phyloP scores from a whole-genome alignment of 1,284 basidiomycete species.

The Sanguinoderma infundibulare region DNA sequence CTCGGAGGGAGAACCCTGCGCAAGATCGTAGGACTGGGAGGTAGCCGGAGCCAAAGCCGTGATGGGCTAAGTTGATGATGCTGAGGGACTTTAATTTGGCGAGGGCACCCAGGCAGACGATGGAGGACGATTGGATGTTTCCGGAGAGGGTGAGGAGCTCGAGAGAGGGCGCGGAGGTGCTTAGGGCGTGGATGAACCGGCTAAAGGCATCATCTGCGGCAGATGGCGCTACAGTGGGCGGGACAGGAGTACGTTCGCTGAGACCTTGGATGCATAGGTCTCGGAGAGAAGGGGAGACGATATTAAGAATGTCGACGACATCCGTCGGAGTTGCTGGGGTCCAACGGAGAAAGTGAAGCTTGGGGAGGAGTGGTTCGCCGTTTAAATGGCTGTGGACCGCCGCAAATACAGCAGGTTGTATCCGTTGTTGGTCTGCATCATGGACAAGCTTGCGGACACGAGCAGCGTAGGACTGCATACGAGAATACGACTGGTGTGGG shows the following conservation, averaged over 20 bases:
- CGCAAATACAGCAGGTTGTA: neutral
- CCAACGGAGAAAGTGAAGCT: constrained; percentile 9
- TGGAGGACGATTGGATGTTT: constrained; percentile 10
- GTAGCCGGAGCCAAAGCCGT: constrained; percentile 8
- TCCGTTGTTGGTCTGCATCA: constrained; percentile 1
- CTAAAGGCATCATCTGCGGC: neutral
- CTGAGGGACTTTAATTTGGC: constrained; percentile 7
- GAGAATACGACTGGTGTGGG: neutral
- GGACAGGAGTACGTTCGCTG: neutral
- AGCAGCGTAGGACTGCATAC: constrained; percentile 12
- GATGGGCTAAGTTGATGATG: constrained; percentile 15
- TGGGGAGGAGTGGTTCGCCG: constrained; percentile 6
- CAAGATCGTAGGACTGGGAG: constrained; percentile 15
- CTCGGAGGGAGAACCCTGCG: constrained; percentile 11
- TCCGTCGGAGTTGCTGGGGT: neutral
- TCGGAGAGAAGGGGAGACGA: constrained; percentile 8
- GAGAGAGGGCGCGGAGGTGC: constrained; percentile 1
- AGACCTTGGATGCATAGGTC: constrained; percentile 6
- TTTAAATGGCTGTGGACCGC: neutral
- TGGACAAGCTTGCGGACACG: constrained; percentile 10
- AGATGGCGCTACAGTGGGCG: neutral
- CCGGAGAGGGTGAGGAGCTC: constrained; percentile 15
- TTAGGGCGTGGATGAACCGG: constrained; percentile 7
- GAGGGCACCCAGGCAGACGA: constrained; percentile 8
- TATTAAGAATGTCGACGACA: constrained; percentile 6